Evolutionary conservation across 352 stramenopile genomes (phyloP), one percentile per base, ranked within the genome.

Genomic region (Salisapilia sapeloensis): DNA sequence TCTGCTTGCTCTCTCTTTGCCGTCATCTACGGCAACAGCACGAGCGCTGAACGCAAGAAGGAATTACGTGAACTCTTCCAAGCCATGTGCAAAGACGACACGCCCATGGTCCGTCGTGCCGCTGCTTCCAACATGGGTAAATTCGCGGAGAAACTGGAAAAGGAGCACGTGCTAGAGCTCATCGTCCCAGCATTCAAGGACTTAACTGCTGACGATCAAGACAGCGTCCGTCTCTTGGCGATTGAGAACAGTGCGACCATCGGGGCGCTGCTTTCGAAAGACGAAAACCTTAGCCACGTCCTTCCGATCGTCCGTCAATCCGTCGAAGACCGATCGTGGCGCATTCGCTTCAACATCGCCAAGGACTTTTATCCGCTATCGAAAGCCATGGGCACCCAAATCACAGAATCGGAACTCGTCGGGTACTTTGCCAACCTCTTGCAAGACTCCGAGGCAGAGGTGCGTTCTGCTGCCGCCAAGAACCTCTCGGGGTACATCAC

Each of bases 291-390:
- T 33, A 48, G 71, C 42, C 46, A 86, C 35, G 48, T 89, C 17
- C 53, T 90, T 17, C 74, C 74, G 12, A 56, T 85, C 34, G 70
- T 86, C 27, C 67, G 71, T 31, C 60, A 53, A 42, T 87, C 51
- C 29, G 66, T 80, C 35, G 82, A 77, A 54, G 80, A 77, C 49
- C 78, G 70, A 45, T 96, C 47, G 60, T 93, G 89, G 89, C 67
- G 86, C 44, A 86, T 97, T 23, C 79, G 89, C 33, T 89, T 96
- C 45, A 95, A 89, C 56, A 75, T 97, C 33, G 77, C 86, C 12
- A 97, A 96, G 56, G 58, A 85, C 22, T 96, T 96, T 48, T 89
- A 80, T 29, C 75, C 75, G 30, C 62, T 87, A 6, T 83, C 71
- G 22, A 55, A 71, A 28, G 66, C 74, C 15, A 90, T 86, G 56